Base-by-base conservation (phyloP, 202 grass and related monocot genomes). In the Setaria italica region DNA sequence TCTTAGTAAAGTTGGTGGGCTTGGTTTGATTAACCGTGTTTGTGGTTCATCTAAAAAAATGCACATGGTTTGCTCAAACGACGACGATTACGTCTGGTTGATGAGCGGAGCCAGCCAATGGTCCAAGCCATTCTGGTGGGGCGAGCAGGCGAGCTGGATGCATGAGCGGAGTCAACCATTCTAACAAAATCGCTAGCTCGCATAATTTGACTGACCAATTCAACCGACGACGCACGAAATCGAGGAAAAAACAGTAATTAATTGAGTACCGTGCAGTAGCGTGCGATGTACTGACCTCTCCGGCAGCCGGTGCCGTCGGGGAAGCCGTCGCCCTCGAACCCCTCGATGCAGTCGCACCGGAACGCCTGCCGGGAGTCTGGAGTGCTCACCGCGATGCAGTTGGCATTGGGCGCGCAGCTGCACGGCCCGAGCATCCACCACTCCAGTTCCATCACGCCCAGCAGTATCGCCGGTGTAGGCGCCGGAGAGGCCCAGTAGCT, bases 241-340 rank as follows among this genome's bases (percentile, higher is more conserved):
- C 10, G 21, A 12, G 3, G 2, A 14, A 29, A 4, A 14, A 63
- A 47, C 20, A 30, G 7, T 6, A 25, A 55, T 29, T 6, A 25
- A 21, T 53, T 50, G 49, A 13, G 59, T 30, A 32, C 32, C 19
- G 1, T 21, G 47, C 34, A 13, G 59, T 30, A 32, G 47, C 19
- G 1, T 21, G 47, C 34, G 2, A 35, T 8, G 66, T 25, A 90
- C 92, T 86, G 62, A 94, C 93, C 93, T 92, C 12, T 75, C 64
- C 53, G 41, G 85, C 93, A 95, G 33, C 90, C 90, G 32, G n/a
- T 2, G 59, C 90, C 86, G 54, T 84, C 71, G 76, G 9, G 7
- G 88, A 92, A 95, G 45, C 93, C 93, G 83, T 95, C 93, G 42
- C 93, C 93, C 0, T 79, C 32, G 83, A 89, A 88, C 0, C 88